These are phyloP conservation scores for Ogataea methylovora DNA, from an alignment of 805 yeast genomes.

Conservation along the genomic window DNA sequence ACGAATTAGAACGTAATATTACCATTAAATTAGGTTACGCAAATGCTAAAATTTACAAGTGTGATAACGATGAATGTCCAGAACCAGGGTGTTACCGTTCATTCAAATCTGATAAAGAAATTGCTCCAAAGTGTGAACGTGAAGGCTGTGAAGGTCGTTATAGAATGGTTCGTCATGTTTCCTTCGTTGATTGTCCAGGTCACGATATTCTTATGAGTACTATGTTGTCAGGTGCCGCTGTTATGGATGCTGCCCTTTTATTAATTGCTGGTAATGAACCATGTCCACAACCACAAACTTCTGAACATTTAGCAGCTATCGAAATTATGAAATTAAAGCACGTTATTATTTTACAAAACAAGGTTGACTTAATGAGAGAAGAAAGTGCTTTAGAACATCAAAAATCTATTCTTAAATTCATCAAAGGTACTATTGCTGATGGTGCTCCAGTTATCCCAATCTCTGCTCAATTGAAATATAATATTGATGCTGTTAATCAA, in stretches of 20 bases:
- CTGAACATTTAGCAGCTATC: slow-evolving; percentile 98
- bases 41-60: slow-evolving; percentile 94
- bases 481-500: slow-evolving; percentile 97
- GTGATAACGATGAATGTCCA: slow-evolving; percentile 78
- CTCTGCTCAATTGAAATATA: slow-evolving; percentile 96
- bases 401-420: slow-evolving; percentile 83
- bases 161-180: slow-evolving; percentile 88
- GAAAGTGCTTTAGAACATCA: slow-evolving; percentile 95
- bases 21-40: slow-evolving; percentile 98
- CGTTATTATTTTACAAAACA: slow-evolving; percentile 92
- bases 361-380: slow-evolving; percentile 97
- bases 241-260: slow-evolving; percentile 97
- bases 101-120: slow-evolving; percentile 90
- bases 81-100: slow-evolving; percentile 95
- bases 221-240: slow-evolving; percentile 99
- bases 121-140: slow-evolving; percentile 84
- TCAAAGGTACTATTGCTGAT: slow-evolving; percentile 97
- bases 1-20: slow-evolving; percentile 97
- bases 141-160: slow-evolving; percentile 88
- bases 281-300: slow-evolving; percentile 99
- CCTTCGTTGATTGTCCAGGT: slow-evolving; percentile 99
- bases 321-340: slow-evolving; percentile 98
- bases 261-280: slow-evolving; percentile 97
- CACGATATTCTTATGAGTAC: slow-evolving; percentile 99
- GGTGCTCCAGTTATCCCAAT: slow-evolving; percentile 99